phyloP scores from a whole-genome alignment of 2,329 filamentous ascomycete species.

The Raffaelea ambrosiae region DNA sequence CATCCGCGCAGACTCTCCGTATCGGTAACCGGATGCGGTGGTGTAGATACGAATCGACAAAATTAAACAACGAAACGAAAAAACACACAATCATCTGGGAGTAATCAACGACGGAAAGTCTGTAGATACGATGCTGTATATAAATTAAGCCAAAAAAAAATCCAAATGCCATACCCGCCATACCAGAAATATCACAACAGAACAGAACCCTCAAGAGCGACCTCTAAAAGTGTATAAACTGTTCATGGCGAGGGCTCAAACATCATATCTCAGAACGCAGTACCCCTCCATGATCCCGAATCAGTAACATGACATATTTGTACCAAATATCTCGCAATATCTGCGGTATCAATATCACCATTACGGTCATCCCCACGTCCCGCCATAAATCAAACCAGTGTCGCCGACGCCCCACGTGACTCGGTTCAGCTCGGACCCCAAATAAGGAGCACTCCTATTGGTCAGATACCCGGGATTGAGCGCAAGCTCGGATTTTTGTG shows the following conservation, averaged over 20 bases:
- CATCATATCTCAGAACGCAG: no score
- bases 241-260: no score
- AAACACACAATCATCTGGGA: not conserved
- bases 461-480: slow-evolving; percentile 8
- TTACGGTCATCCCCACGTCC: no score
- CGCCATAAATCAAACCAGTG: no score
- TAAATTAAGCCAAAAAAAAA: not conserved
- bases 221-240: no score
- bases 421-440: slow-evolving; percentile 12
- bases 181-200: no score
- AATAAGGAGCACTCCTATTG: slow-evolving; percentile 11
- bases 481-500: slow-evolving; percentile 6
- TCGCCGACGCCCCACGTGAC: no score
- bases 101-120: not conserved
- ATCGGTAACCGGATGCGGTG: slow-evolving; percentile 50
- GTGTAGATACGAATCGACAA: not conserved
- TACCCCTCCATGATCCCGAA: no score
- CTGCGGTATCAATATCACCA: no score
- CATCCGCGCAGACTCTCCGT: slow-evolving; percentile 88
- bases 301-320: no score
- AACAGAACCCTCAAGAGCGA: no score
- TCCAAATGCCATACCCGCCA: not conserved
- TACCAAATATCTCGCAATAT: no score
- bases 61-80: not conserved
- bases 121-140: slow-evolving; percentile 1